Base-by-base conservation (phyloP, 2,329 filamentous ascomycete species). In the Hypoxylon sp. region DNA sequence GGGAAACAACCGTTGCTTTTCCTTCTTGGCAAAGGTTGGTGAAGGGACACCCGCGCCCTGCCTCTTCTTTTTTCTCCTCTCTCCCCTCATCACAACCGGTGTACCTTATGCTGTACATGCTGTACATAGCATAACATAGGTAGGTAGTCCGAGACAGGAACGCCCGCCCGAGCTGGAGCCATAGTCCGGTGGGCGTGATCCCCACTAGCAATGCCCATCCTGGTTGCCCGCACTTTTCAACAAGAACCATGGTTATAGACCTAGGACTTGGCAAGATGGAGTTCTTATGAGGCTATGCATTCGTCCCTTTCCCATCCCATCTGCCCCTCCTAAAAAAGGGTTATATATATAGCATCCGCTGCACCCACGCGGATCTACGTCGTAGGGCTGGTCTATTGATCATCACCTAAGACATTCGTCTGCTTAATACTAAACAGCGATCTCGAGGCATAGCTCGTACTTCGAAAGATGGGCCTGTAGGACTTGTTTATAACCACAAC, bases 231-330 rank as follows among this genome's bases (percentile, higher is more conserved):
- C 20, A 26, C 32, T 13, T 26, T 30, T 25, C 31, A 38, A 41
- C 36, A 27, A 42, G 27, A 36, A 20, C 44, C 45, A 42, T 54
- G 45, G 41, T 42, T 48, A n/a, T 42, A 19, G 15, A 25, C 26
- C 21, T 34, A 41, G 45, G 46, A 48, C 50, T 51, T 46, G 49
- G 46, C 37, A 17, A n/a, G 34, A 51, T 51, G 47, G 47, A 20
- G 40, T 31, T 36, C 26, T 30, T 29, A 17, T 55, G 55, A 55
- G 55, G 55, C 55, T 58, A 58, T 58, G 55, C 42, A 19, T 30
- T 43, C 27, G 23, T 37, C 21, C 6, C 11, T 41, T 49, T 51
- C 13, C 40, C 35, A 49, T 37, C 19, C 21, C 35, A 37, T 47
- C 42, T 32, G 40, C 30, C 25, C 49, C 44, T 31, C 13, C 51